These are phyloP conservation scores for Fusarium coffeatum DNA, from an alignment of 2,329 filamentous ascomycete species.

Conservation along the genomic window DNA sequence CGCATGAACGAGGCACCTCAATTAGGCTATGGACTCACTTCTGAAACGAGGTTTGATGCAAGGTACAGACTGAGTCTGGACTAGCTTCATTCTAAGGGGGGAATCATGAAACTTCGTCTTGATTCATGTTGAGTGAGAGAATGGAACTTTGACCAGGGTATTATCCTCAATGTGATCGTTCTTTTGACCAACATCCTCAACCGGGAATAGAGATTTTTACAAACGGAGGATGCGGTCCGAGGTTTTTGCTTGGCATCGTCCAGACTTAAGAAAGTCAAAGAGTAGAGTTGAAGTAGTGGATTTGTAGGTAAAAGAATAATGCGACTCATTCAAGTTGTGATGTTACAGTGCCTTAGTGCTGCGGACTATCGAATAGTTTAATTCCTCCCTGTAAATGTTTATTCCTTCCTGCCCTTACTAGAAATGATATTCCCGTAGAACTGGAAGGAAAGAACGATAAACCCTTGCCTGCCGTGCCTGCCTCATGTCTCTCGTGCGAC, in stretches of 20 bases:
- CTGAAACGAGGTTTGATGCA: slow-evolving; percentile 35
- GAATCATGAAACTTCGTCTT: slow-evolving; percentile 31
- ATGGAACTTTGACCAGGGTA: slow-evolving; percentile 31
- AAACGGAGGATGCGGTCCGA: neutral
- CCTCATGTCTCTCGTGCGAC: slow-evolving; percentile 32
- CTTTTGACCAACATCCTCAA: neutral
- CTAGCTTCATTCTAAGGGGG: neutral
- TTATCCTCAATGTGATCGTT: neutral
- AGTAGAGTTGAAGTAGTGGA: neutral
- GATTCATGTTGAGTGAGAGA: slow-evolving; percentile 38
- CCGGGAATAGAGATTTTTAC: neutral
- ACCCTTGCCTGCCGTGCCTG: slow-evolving; percentile 20
- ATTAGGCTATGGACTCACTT: slow-evolving; percentile 18
- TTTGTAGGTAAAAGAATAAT: slow-evolving; percentile 1
- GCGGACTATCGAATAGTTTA: neutral
- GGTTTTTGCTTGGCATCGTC: slow-evolving; percentile 16
- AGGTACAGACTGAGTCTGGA: neutral
- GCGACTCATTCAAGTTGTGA: neutral
- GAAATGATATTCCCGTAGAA: slow-evolving; percentile 26
- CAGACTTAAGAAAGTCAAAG: neutral
- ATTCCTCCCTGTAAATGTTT: slow-evolving; percentile 10
- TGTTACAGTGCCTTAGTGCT: neutral
- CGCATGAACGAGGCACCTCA: slow-evolving; percentile 19
- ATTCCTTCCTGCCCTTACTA: neutral
- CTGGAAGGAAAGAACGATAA: slow-evolving; percentile 15